Conservation (phyloP, 2,329 filamentous ascomycete species). For the Phyllosticta ampelicida region DNA sequence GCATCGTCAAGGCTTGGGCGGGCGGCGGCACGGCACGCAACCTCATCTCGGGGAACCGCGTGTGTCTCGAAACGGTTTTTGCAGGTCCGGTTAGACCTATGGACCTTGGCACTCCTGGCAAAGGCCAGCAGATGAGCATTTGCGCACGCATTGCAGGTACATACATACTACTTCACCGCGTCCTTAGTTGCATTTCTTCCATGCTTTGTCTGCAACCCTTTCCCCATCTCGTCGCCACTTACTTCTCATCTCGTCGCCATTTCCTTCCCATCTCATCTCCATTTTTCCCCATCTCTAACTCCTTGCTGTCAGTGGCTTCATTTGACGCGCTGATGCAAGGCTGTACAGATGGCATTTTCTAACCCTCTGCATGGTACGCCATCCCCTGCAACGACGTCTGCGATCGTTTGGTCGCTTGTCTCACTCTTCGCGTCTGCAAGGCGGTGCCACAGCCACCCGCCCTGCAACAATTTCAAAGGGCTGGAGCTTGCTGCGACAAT, state of each 20-base stretch:
- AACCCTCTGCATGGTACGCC: not conserved
- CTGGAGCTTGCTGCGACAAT: not conserved
- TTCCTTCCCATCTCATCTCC: not conserved
- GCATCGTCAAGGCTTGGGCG: not conserved
- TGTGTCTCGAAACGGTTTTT: not conserved
- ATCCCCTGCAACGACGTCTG: not conserved
- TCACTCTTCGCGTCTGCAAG: not conserved
- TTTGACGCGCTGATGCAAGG: not conserved
- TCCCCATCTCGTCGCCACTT: slow-evolving; percentile 1
- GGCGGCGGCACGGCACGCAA: slow-evolving; percentile 7
- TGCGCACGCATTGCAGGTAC: not conserved
- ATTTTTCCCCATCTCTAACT: not conserved
- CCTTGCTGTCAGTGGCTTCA: not conserved
- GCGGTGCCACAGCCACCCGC: not conserved
- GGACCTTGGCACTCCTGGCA: not conserved
- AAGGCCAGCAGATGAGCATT: not conserved
- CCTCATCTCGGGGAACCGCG: slow-evolving; percentile 7
- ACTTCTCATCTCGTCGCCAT: not conserved
- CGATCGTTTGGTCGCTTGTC: not conserved
- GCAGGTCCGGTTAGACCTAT: not conserved
- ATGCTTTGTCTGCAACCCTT: not conserved
- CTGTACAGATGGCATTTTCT: not conserved
- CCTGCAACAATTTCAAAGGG: not conserved
- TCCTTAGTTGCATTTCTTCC: not conserved
- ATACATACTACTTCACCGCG: slow-evolving; percentile 5